A percentile compares a stretch with the other conserved stretches of the same genome.
Conservation (phyloP, 2,329 filamentous ascomycete species). For the Ophiostoma sp. region DNA sequence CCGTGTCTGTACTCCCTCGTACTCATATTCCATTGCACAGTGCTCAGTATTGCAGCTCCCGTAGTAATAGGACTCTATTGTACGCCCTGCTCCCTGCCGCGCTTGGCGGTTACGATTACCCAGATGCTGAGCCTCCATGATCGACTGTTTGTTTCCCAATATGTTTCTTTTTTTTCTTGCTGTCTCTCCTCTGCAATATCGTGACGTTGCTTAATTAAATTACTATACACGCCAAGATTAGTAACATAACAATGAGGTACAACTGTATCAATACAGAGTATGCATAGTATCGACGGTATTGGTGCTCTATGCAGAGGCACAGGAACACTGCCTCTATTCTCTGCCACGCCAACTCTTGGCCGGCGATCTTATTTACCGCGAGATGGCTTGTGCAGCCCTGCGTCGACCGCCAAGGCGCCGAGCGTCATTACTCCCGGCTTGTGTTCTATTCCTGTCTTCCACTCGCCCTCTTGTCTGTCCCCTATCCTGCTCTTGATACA, state of each 20-base stretch:
- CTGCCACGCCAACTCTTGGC: background rate
- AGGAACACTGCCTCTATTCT: background rate
- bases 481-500: background rate
- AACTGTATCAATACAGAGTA: background rate
- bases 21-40: background rate
- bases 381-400: conserved; percentile 3
- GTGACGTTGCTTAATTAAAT: background rate
- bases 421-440: background rate
- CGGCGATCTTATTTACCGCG: background rate
- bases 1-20: background rate
- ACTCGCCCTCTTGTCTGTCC: background rate
- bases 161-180: background rate
- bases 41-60: too few species aligned
- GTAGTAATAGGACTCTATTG: background rate
- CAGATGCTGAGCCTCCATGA: conserved; percentile 7
- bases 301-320: background rate
- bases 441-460: background rate
- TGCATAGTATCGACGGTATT: too few species aligned
- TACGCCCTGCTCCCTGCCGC: background rate
- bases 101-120: conserved; percentile 9
- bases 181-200: background rate
- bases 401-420: background rate
- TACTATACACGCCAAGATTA: background rate
- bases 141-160: background rate
- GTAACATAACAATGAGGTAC: background rate